These are phyloP conservation scores for Periconia macrospinosa DNA, from an alignment of 2,329 filamentous ascomycete species.

Conservation along the genomic window DNA sequence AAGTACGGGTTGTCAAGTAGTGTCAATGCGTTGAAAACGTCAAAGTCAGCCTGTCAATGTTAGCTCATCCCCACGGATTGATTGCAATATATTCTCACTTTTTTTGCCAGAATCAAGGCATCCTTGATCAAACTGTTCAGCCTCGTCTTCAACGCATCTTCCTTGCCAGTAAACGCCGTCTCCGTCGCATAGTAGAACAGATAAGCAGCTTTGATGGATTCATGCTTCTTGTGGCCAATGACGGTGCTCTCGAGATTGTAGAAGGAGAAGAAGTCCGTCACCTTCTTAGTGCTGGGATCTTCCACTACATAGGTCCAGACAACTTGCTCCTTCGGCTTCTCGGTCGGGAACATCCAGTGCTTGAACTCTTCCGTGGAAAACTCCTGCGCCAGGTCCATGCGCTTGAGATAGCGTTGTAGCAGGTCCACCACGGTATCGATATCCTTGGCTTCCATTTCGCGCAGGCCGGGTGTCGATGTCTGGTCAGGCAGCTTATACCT, in stretches of 20 bases:
- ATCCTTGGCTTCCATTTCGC: constrained; percentile 79
- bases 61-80: background rate
- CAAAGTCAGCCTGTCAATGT: constrained; percentile 66
- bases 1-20: constrained; percentile 94
- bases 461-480: constrained; percentile 73
- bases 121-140: constrained; percentile 82
- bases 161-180: constrained; percentile 65
- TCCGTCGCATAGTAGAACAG: constrained; percentile 96
- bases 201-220: constrained; percentile 84
- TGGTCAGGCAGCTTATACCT: constrained; percentile 80
- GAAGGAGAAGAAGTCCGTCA: constrained; percentile 97
- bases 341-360: constrained; percentile 82
- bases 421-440: constrained; percentile 74
- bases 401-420: constrained; percentile 73
- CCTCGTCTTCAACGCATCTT: constrained; percentile 70
- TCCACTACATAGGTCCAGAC: constrained; percentile 93
- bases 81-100: constrained; percentile 45
- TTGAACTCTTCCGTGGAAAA: constrained; percentile 79
- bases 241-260: constrained; percentile 93
- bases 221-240: constrained; percentile 78
- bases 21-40: constrained; percentile 95
- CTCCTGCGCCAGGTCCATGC: constrained; percentile 81
- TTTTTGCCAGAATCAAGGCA: constrained; percentile 84
- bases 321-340: constrained; percentile 64
- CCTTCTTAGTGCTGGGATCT: constrained; percentile 68